phyloP scores from a whole-genome alignment of 768 basidiomycete species.

The Albatrellus ellisii region DNA sequence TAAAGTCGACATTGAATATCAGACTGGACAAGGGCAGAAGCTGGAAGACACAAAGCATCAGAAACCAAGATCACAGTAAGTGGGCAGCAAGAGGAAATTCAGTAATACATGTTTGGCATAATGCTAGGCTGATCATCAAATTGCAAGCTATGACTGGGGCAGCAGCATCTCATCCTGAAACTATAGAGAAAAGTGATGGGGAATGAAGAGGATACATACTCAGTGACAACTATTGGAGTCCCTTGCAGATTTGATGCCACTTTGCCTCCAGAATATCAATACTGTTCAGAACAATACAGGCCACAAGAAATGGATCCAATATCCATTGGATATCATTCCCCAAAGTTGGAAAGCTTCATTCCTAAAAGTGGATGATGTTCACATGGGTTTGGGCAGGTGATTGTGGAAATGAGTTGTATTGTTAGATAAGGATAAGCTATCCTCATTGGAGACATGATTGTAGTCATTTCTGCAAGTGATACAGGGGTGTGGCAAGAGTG shows the following conservation, averaged over 20 bases:
- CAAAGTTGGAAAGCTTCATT: too few species aligned
- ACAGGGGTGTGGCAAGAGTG: too few species aligned
- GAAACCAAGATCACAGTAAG: not conserved
- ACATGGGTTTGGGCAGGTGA: too few species aligned
- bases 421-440: too few species aligned
- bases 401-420: too few species aligned
- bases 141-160: constrained; percentile 15
- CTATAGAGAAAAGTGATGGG: not conserved
- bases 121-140: constrained; percentile 14
- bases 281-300: not conserved
- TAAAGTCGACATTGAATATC: not conserved
- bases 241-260: not conserved
- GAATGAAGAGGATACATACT: not conserved
- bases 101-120: constrained; percentile 14
- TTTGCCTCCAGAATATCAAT: not conserved
- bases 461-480: too few species aligned
- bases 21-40: not conserved
- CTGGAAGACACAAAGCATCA: not conserved
- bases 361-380: too few species aligned
- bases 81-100: not conserved
- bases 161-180: constrained; percentile 10
- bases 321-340: too few species aligned
- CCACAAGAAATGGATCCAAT: too few species aligned
- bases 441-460: too few species aligned
- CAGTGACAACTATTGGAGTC: not conserved